phyloP scores from a whole-genome alignment of 2,329 filamentous ascomycete species.

The Penicillium paneum region DNA sequence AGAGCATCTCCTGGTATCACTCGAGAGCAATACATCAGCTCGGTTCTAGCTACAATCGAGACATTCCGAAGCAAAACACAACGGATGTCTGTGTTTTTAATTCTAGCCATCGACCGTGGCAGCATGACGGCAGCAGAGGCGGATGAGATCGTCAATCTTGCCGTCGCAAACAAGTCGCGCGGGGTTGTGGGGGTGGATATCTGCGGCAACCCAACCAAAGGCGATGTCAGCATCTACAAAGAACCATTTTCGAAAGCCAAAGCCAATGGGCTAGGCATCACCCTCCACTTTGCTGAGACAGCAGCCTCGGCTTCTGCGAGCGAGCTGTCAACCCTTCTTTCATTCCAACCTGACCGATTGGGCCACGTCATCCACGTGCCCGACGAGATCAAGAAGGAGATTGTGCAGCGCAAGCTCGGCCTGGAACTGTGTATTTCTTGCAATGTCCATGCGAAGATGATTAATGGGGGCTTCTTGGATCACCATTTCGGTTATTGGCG shows the following conservation, averaged over 20 bases:
- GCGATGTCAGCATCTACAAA: conserved; percentile 59
- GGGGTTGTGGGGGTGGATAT: conserved; percentile 73
- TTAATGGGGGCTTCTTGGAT: conserved; percentile 59
- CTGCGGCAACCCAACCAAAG: conserved; percentile 69
- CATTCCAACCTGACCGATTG: conserved; percentile 64
- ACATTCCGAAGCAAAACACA: conserved; percentile 44
- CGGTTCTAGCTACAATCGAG: conserved; percentile 63
- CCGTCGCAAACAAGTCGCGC: conserved; percentile 50
- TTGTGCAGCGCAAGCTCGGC: conserved; percentile 55
- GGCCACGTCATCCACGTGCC: conserved; percentile 78
- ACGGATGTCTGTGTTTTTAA: conserved; percentile 61
- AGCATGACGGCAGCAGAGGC: conserved; percentile 58
- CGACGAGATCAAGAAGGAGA: conserved; percentile 57
- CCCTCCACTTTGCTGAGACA: conserved; percentile 75
- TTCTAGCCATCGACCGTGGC: conserved; percentile 72
- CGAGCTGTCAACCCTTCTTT: conserved; percentile 64
- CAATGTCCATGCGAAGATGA: conserved; percentile 74
- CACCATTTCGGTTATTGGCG: conserved; percentile 78
- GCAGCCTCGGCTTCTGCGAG: conserved; percentile 53
- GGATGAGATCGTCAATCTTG: conserved; percentile 61
- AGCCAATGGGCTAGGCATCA: conserved; percentile 57
- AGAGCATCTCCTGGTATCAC: conserved; percentile 59
- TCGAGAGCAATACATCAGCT: conserved; percentile 62
- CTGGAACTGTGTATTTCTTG: conserved; percentile 77
- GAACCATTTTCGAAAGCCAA: conserved; percentile 59